phyloP scores from a whole-genome alignment of 2,329 filamentous ascomycete genomes.

The Thelonectria discophora region DNA sequence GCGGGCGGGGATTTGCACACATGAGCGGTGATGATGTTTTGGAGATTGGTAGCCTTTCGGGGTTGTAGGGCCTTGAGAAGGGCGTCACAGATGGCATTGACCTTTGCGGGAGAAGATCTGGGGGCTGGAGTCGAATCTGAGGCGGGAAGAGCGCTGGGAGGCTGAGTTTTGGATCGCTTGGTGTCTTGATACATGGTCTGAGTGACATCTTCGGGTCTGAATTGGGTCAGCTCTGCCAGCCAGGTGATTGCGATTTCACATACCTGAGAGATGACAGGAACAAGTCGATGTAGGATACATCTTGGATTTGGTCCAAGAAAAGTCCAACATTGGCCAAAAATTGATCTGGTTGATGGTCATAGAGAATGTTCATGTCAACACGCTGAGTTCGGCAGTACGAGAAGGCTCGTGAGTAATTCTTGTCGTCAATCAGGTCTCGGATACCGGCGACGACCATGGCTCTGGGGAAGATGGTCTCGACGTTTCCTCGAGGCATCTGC shows the following conservation, averaged over 20 bases:
- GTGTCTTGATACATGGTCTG: slow-evolving; percentile 95
- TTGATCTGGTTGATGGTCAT: slow-evolving; percentile 88
- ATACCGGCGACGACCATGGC: slow-evolving; percentile 94
- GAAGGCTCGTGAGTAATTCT: slow-evolving; percentile 86
- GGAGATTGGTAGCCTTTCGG: slow-evolving; percentile 72
- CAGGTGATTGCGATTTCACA: slow-evolving; percentile 35
- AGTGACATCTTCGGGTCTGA: slow-evolving; percentile 87
- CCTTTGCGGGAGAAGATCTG: slow-evolving; percentile 61
- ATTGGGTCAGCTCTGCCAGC: slow-evolving; percentile 39
- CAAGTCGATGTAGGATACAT: slow-evolving; percentile 84
- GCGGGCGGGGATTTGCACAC: slow-evolving; percentile 94
- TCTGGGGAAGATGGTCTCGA: slow-evolving; percentile 93
- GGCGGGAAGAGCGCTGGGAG: slow-evolving; percentile 10
- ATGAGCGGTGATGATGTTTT: slow-evolving; percentile 93
- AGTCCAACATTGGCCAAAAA: slow-evolving; percentile 79
- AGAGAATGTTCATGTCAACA: slow-evolving; percentile 97
- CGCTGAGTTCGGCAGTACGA: slow-evolving; percentile 88
- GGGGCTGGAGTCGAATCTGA: slow-evolving; percentile 26
- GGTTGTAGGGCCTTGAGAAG: slow-evolving; percentile 74
- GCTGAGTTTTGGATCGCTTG: slow-evolving; percentile 52
- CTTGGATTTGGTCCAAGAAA: slow-evolving; percentile 86
- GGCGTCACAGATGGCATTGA: slow-evolving; percentile 89
- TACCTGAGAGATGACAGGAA: slow-evolving; percentile 88
- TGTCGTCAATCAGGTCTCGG: slow-evolving; percentile 78
- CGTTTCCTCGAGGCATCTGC: slow-evolving; percentile 94